Conservation (phyloP, 805 yeast genomes). For the Wickerhamomyces sydowiorum region DNA sequence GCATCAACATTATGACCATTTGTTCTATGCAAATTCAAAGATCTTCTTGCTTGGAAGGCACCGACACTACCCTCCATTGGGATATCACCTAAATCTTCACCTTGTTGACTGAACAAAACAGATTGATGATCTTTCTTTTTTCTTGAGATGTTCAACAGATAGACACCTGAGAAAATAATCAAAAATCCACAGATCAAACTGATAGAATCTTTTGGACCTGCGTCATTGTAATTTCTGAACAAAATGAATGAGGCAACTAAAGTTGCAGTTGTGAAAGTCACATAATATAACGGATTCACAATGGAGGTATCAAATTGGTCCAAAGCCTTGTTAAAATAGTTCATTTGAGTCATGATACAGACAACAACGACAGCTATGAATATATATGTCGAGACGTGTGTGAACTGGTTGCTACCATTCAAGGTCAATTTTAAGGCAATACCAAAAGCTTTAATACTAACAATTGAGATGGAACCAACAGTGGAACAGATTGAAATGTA, state of each 20-base stretch:
- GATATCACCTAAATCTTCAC: constrained; percentile 52
- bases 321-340: constrained; percentile 86
- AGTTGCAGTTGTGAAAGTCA: constrained; percentile 86
- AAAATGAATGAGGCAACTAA: constrained; percentile 79
- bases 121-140: constrained; percentile 47
- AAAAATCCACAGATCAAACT: constrained; percentile 81
- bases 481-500: constrained; percentile 85
- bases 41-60: constrained; percentile 70
- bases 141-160: constrained; percentile 72
- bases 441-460: constrained; percentile 91
- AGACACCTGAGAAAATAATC: constrained; percentile 84
- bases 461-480: constrained; percentile 86
- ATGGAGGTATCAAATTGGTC: constrained; percentile 92
- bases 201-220: constrained; percentile 72
- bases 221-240: constrained; percentile 82
- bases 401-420: constrained; percentile 81
- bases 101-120: constrained; percentile 35
- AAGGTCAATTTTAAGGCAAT: constrained; percentile 83
- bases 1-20: constrained; percentile 22
- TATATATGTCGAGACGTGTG: constrained; percentile 77
- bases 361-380: constrained; percentile 72
- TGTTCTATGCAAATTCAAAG: constrained; percentile 57
- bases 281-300: constrained; percentile 87
- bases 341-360: constrained; percentile 88
- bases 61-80: constrained; percentile 84